Evolutionary conservation across 2,329 filamentous ascomycete species (phyloP).

Genomic region (Fusarium setosum): DNA sequence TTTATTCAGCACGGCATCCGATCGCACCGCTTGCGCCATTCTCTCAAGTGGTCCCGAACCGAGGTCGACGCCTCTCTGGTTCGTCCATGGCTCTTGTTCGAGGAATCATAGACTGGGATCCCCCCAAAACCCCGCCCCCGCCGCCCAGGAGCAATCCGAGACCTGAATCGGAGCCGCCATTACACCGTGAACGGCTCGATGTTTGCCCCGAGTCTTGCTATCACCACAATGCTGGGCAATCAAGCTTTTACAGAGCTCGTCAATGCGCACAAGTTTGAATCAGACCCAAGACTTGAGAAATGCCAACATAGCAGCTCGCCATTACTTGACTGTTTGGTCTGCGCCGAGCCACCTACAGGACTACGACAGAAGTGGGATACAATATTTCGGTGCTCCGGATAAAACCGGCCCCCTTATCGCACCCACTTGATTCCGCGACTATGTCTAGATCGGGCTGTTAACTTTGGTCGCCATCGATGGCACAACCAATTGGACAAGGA

Average conservation of each 20-base stretch:
- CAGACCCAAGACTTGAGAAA: background rate
- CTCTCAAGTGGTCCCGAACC: slow-evolving; percentile 29
- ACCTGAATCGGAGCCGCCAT: slow-evolving; percentile 13
- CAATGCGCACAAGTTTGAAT: background rate
- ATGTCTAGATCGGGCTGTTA: slow-evolving; percentile 42
- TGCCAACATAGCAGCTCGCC: background rate
- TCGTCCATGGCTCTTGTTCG: slow-evolving; percentile 27
- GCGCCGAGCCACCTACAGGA: too few species aligned
- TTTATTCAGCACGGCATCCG: slow-evolving; percentile 38
- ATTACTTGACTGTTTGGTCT: background rate
- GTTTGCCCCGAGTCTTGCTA: slow-evolving; percentile 1
- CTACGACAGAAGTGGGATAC: slow-evolving; percentile 20
- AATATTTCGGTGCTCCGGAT: slow-evolving; percentile 32
- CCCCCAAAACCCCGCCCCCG: slow-evolving; percentile 28
- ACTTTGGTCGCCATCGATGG: slow-evolving; percentile 38
- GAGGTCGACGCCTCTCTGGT: slow-evolving; percentile 24
- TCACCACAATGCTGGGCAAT: slow-evolving; percentile 7
- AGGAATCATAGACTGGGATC: slow-evolving; percentile 34
- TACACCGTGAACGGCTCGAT: slow-evolving; percentile 13
- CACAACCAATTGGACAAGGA: slow-evolving; percentile 39
- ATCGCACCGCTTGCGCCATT: slow-evolving; percentile 39
- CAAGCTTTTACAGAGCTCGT: background rate
- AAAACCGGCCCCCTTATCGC: slow-evolving; percentile 37
- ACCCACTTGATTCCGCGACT: slow-evolving; percentile 40
- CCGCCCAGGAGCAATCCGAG: slow-evolving; percentile 21